Percentiles rank a stretch among this genome's conserved stretches.
Conservation (phyloP, 148 eudicot genomes). For the Linanthus parryae region DNA sequence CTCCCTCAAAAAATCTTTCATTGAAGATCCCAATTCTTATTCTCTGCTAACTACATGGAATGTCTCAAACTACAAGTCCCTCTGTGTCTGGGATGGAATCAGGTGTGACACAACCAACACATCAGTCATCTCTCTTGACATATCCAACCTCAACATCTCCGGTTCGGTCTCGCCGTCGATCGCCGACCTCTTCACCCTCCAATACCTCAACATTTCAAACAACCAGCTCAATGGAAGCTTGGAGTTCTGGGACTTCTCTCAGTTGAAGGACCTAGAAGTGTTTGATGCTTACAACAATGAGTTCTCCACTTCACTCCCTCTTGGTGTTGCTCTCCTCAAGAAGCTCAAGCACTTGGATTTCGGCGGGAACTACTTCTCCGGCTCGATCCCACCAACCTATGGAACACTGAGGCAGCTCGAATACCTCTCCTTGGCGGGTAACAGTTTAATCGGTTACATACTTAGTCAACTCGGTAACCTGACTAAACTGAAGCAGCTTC, state of each 20-base stretch:
- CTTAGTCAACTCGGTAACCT: conserved; percentile 41
- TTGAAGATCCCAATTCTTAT: conserved; percentile 13
- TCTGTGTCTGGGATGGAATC: conserved; percentile 2
- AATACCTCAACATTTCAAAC: conserved; percentile 49
- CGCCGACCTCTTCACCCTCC: conserved; percentile 30
- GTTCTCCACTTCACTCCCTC: conserved; percentile 38
- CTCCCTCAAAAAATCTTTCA: conserved; percentile 33
- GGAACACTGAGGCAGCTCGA: conserved; percentile 28
- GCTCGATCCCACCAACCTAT: conserved; percentile 33
- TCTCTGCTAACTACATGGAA: conserved; percentile 13
- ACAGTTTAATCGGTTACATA: conserved; percentile 32
- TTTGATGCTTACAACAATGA: conserved; percentile 46
- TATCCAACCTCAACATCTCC: conserved; percentile 30
- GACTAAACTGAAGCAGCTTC: conserved; percentile 26
- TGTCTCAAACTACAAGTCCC: conserved; percentile 15
- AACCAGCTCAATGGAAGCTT: conserved; percentile 48
- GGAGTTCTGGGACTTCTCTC: conserved; percentile 33
- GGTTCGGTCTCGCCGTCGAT: conserved; percentile 28
- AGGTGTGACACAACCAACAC: conserved; percentile 19
- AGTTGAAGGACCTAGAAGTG: conserved; percentile 21
- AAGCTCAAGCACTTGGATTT: conserved; percentile 39
- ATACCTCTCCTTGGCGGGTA: conserved; percentile 42
- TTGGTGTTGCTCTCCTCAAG: conserved; percentile 15
- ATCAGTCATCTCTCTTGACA: conserved; percentile 28
- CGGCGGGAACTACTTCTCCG: conserved; percentile 54